Base-by-base conservation (phyloP, 331 rosid species). In the Malus hybrid region DNA sequence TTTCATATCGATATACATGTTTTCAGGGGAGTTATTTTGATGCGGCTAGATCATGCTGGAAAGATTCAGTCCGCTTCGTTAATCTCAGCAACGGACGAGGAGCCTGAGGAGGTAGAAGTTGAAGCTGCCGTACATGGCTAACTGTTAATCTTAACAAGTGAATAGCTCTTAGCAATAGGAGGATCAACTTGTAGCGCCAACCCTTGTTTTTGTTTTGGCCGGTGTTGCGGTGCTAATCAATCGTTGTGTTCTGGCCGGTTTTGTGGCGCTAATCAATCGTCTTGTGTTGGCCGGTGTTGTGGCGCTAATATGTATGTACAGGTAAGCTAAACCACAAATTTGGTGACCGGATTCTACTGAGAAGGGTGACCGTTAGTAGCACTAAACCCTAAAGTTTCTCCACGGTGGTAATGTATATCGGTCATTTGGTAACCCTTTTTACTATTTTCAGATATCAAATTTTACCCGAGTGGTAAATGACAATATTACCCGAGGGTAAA, bases 1-100 rank as follows among this genome's bases (percentile, higher is more conserved):
- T 20, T 64, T 9, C 19, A 3, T 4, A 44, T 57, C 20, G 20
- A 39, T 55, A 60, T 55, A 39, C 14, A 50, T 36, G 28, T 56
- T 73, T 69, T 19, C 75, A 94, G 99, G 90, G 99, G 97, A 70
- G 97, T 94, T 69, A 94, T 92, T 77, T 86, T 94, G 86, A 92
- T 94, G 99, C 84, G 93, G 75, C 90, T 94, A 12, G 97, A 92
- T 85, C 82, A 89, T 74, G 83, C 91, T 54, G 99, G 99, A 85
- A 94, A 92, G 92, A 87, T 94, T 81, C 99, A 90, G 82, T 92
- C 99, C 6, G 97, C 97, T 65, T 94, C 99, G 27, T 73, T 94
- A 70, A 89, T 94, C 72, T 89, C 97, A 8, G 90, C 92, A 54
- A 60, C 87, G 11, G 97, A 88, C 1, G 61, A 80, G 15, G 90